Evolutionary conservation across 805 yeast genomes (phyloP).

Genomic region (Kodamaea restingae): DNA sequence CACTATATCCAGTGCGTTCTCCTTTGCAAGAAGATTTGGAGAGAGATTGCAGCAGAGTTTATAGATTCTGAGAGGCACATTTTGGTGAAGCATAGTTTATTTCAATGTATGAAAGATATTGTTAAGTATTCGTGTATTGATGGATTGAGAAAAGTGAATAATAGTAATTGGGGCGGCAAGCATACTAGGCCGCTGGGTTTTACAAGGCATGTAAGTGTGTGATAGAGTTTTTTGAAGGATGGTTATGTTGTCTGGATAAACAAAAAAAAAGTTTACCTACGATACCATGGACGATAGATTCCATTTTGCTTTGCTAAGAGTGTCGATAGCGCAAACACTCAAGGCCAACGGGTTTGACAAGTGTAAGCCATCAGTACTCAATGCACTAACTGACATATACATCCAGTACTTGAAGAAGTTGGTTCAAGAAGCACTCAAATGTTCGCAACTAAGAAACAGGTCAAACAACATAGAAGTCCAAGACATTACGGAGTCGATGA

Average conservation of each 20-base stretch:
- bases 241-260: no score
- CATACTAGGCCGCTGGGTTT: no score
- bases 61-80: constrained; percentile 12
- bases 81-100: no score
- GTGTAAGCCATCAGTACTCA: constrained; percentile 66
- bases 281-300: constrained; percentile 35
- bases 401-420: constrained; percentile 58
- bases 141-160: no score
- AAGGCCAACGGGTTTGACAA: constrained; percentile 82
- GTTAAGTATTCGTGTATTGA: no score
- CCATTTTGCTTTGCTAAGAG: constrained; percentile 34
- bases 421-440: constrained; percentile 44
- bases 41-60: constrained; percentile 46
- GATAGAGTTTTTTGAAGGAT: no score
- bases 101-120: constrained; percentile 1
- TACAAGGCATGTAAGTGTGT: no score
- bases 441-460: constrained; percentile 42
- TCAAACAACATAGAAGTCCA: constrained; percentile 47
- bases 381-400: constrained; percentile 73
- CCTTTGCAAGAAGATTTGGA: constrained; percentile 72
- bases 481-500: constrained; percentile 71
- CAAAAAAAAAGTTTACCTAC: neutral
- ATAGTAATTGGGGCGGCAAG: no score
- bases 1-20: constrained; percentile 79
- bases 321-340: constrained; percentile 52